phyloP scores from a whole-genome alignment of 2,329 filamentous ascomycete genomes.

The Microcyclospora pomicola region DNA sequence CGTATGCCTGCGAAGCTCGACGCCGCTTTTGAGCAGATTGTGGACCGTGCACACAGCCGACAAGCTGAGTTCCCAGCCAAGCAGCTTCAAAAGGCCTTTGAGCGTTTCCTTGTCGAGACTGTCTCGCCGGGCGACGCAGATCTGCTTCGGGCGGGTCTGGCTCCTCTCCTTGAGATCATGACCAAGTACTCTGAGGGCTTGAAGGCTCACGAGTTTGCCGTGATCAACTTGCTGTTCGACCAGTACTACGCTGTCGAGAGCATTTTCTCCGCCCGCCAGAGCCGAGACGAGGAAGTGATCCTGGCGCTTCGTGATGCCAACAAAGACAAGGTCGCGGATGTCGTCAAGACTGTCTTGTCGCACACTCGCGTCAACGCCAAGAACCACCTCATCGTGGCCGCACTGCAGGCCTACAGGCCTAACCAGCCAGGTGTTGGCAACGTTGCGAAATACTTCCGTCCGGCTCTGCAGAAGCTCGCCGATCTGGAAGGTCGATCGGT shows the following conservation, averaged over 20 bases:
- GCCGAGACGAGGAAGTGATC: conserved; percentile 85
- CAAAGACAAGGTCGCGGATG: conserved; percentile 76
- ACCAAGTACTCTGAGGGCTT: conserved; percentile 72
- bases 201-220: conserved; percentile 76
- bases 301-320: conserved; percentile 89
- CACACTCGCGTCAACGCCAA: conserved; percentile 87
- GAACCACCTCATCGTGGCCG: conserved; percentile 83
- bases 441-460: conserved; percentile 74
- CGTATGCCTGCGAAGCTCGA: conserved; percentile 95
- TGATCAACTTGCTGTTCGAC: conserved; percentile 67
- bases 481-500: conserved; percentile 78
- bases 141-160: conserved; percentile 56
- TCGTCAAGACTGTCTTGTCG: conserved; percentile 80
- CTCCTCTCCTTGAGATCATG: conserved; percentile 65
- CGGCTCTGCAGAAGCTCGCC: conserved; percentile 68
- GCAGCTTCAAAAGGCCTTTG: conserved; percentile 66
- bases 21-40: conserved; percentile 63
- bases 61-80: conserved; percentile 85
- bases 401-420: conserved; percentile 85
- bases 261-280: conserved; percentile 71
- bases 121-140: conserved; percentile 59
- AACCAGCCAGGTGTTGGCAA: conserved; percentile 86
- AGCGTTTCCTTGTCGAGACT: conserved; percentile 72
- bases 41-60: conserved; percentile 67
- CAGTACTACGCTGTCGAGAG: conserved; percentile 73